These are phyloP conservation scores for Starmerella powellii DNA, from an alignment of 805 yeast species.

Conservation along the genomic window DNA sequence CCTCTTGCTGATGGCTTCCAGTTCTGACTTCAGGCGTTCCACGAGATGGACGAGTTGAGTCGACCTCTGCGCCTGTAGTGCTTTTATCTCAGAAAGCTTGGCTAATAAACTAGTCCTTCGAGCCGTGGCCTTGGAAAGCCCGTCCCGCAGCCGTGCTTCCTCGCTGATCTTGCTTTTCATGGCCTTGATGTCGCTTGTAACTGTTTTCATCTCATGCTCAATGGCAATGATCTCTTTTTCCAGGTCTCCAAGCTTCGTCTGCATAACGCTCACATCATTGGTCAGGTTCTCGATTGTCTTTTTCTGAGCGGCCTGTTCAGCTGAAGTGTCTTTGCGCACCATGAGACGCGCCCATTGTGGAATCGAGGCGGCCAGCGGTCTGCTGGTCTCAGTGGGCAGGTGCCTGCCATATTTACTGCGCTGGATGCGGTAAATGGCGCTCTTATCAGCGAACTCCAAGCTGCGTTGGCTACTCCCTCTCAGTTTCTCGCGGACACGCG, in stretches of 20 bases:
- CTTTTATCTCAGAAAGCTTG: no score
- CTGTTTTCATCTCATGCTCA: not conserved
- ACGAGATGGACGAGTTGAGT: no score
- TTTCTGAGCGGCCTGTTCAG: not conserved
- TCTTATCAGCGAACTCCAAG: slow-evolving; percentile 1
- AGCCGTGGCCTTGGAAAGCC: no score
- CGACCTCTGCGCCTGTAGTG: no score
- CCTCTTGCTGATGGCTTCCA: no score
- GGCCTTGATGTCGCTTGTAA: not conserved
- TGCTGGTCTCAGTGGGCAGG: slow-evolving; percentile 1
- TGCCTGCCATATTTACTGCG: slow-evolving; percentile 10
- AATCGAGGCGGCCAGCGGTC: not conserved
- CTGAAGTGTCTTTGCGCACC: slow-evolving; percentile 1
- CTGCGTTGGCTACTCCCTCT: not conserved
- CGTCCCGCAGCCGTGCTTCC: no score
- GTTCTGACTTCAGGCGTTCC: no score
- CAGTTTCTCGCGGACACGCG: not conserved
- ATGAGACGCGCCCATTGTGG: slow-evolving; percentile 8
- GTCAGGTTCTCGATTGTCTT: not conserved
- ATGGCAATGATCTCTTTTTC: not conserved
- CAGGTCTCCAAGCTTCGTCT: not conserved
- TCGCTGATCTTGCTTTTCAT: no score
- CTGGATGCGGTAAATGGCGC: not conserved
- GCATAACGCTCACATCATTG: not conserved
- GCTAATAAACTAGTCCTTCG: no score